Evolutionary conservation across 179 eudicot species (phyloP), one percentile per base, ranked within the genome.

Genomic region (Vitellaria paradoxa): DNA sequence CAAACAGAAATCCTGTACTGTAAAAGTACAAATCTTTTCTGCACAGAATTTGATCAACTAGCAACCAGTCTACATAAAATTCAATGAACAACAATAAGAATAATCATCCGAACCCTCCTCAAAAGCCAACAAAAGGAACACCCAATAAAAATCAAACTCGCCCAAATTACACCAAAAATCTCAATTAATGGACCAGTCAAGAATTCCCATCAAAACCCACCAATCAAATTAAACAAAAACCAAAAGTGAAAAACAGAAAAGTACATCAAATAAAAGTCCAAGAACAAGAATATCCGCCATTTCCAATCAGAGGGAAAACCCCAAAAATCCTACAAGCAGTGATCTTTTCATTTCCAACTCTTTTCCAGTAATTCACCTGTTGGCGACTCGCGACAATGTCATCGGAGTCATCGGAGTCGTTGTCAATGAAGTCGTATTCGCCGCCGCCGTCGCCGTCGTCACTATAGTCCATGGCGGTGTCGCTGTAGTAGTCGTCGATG

Each of bases 401-500:
- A 73, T 88, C 91, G 50, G 84, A 83, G 64, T 86, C 93, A 77
- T 90, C 91, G 17, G 87, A 84, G 60, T 85, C 89, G 52, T 85
- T 86, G 70, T 86, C 90, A 79, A 86, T 76, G 55, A 85, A 89
- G 56, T 82, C 94, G 61, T 82, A 86, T 78, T 78, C 93, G n/a
- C 72, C 91, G 56, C 73, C 90, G 68, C 74, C 91, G 73, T 87
- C 92, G 4, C 81, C 83, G 56, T 88, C 89, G 9, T 77, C 82
- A 15, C 65, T 14, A n/a, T 47, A 40, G 7, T 49, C 30, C 37
- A 81, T 88, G 40, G 84, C 85, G 12, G 80, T 88, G 0, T 88
- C 91, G 81, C 94, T 86, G 80, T 87, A 85, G 73, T 84, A 89
- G 75, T 87, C 91, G 9, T 88, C 90, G 9, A 87, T 60, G 59